Evolutionary conservation across 2,329 filamentous ascomycete genomes (phyloP).

Genomic region (Diaporthe sp.): DNA sequence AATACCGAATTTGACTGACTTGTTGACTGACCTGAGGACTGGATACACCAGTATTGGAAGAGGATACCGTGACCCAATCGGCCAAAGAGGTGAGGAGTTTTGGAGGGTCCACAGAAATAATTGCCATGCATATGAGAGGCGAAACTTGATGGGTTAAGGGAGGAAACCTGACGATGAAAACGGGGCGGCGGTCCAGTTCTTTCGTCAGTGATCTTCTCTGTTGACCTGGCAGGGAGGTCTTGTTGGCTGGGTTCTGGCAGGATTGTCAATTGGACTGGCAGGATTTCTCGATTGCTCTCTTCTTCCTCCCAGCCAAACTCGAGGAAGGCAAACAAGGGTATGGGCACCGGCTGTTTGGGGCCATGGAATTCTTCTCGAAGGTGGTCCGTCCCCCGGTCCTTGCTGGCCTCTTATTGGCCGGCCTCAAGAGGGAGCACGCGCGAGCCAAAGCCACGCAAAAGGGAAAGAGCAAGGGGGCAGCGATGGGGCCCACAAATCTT

Average conservation of each 20-base stretch:
- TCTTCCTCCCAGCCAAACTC: not conserved
- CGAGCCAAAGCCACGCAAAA: not conserved
- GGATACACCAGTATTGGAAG: not conserved
- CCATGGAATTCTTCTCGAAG: constrained; percentile 31
- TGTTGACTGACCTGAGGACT: not conserved
- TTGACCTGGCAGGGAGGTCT: constrained; percentile 19
- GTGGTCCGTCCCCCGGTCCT: not conserved
- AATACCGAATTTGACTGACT: constrained; percentile 7
- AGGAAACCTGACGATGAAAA: not conserved
- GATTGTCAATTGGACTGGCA: not conserved
- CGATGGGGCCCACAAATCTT: constrained; percentile 15
- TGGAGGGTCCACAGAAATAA: not conserved
- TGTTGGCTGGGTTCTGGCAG: no score
- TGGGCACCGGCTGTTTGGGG: constrained; percentile 10
- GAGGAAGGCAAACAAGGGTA: not conserved
- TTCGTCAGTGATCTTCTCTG: constrained; percentile 18
- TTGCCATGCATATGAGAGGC: not conserved
- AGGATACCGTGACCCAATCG: not conserved
- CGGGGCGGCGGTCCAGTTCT: constrained; percentile 14
- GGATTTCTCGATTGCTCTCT: not conserved
- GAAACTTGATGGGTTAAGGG: not conserved
- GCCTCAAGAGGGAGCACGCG: not conserved
- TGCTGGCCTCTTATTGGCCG: not conserved
- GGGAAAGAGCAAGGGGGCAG: not conserved
- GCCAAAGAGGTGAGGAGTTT: not conserved